Conservation (phyloP, 108 stramenopile species). For the Conticribra weissflogii region DNA sequence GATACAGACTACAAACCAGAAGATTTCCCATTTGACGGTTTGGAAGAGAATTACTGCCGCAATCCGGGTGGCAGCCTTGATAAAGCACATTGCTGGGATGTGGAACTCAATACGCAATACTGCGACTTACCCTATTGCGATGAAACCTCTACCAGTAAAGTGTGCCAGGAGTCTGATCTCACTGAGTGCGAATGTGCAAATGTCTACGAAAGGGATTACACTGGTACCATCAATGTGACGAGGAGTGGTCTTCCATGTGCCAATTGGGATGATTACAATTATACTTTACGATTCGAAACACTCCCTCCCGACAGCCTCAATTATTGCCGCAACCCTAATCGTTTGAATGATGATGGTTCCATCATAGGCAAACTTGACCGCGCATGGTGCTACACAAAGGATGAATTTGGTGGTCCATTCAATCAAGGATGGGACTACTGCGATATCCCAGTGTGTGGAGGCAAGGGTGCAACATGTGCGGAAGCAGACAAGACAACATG, state of each 20-base stretch:
- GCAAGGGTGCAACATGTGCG: background rate
- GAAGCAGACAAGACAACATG: constrained; percentile 8
- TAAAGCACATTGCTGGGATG: background rate
- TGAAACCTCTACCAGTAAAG: too few species aligned
- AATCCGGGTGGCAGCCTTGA: too few species aligned
- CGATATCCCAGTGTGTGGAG: constrained; percentile 16
- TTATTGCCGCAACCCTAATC: constrained; percentile 6
- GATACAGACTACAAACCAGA: background rate
- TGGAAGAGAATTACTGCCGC: background rate
- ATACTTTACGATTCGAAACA: background rate
- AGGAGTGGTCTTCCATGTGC: constrained; percentile 4
- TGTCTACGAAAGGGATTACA: background rate
- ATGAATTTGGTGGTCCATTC: background rate
- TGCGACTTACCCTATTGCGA: background rate
- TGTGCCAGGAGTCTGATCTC: constrained; percentile 2
- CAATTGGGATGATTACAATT: constrained; percentile 4
- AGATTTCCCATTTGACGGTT: background rate
- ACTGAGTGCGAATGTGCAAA: constrained; percentile 13
- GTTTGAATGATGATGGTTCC: background rate
- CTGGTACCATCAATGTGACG: constrained; percentile 13
- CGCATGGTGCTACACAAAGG: constrained; percentile 16
- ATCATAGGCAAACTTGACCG: too few species aligned
- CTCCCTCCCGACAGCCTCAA: background rate
- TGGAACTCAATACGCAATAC: background rate
- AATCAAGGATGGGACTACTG: constrained; percentile 7